Conservation (phyloP, 768 basidiomycete genomes). For the Pulveroboletus sp. region DNA sequence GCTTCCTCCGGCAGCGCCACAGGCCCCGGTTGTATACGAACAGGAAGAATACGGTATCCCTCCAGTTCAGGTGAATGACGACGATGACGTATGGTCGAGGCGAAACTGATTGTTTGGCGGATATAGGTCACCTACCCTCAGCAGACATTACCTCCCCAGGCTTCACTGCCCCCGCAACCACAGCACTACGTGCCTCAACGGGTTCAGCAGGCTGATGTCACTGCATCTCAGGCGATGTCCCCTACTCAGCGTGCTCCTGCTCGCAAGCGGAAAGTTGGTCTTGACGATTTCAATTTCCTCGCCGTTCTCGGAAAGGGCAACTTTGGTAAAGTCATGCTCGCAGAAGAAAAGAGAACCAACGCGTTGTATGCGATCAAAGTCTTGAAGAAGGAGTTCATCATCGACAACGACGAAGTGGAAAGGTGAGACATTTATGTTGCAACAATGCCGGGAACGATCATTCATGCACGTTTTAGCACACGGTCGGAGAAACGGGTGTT, state of each 20-base stretch:
- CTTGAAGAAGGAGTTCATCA: slow-evolving; percentile 99
- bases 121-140: slow-evolving; percentile 25
- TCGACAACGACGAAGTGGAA: slow-evolving; percentile 99
- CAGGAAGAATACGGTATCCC: slow-evolving; percentile 25
- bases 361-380: slow-evolving; percentile 98
- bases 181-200: slow-evolving; percentile 27
- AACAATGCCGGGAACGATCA: background rate
- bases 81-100: background rate
- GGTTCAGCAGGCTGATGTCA: slow-evolving; percentile 30
- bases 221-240: slow-evolving; percentile 31
- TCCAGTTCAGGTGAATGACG: slow-evolving; percentile 22
- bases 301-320: slow-evolving; percentile 99
- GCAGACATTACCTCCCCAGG: slow-evolving; percentile 19
- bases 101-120: slow-evolving; percentile 4
- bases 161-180: slow-evolving; percentile 14
- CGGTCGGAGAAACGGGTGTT: slow-evolving; percentile 99
- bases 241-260: slow-evolving; percentile 40
- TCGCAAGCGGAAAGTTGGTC: slow-evolving; percentile 81
- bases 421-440: slow-evolving; percentile 51
- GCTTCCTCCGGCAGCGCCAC: slow-evolving; percentile 20
- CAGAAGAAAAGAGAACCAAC: slow-evolving; percentile 92
- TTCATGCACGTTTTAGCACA: slow-evolving; percentile 52
- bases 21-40: slow-evolving; percentile 23
- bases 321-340: slow-evolving; percentile 99
- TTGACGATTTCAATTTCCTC: slow-evolving; percentile 99